Conservation (phyloP, 164 flowering plant genomes). For the Paratinospora sagittata region DNA sequence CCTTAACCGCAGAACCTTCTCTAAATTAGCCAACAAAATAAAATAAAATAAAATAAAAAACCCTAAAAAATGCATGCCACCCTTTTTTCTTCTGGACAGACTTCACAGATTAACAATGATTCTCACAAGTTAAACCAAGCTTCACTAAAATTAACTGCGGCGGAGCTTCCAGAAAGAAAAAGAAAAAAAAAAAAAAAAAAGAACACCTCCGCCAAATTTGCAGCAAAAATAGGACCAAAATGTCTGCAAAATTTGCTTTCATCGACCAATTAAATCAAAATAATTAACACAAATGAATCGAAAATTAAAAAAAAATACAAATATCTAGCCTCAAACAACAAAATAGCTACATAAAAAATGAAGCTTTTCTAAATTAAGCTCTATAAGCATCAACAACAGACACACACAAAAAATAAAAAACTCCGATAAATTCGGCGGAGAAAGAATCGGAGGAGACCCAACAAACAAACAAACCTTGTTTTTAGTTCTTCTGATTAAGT, state of each 20-base stretch:
- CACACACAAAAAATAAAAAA: background rate
- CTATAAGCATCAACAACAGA: conserved; percentile 1
- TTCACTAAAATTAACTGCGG: conserved; percentile 6
- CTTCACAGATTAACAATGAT: background rate
- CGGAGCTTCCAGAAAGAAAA: background rate
- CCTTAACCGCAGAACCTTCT: conserved; percentile 5
- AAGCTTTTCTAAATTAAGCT: background rate
- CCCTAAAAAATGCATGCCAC: background rate
- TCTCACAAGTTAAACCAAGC: background rate
- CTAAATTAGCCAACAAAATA: background rate
- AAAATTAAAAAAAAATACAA: background rate
- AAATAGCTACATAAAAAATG: background rate
- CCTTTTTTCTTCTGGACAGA: background rate
- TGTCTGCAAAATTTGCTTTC: background rate
- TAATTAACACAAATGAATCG: background rate
- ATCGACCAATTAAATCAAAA: background rate
- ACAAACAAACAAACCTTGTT: conserved; percentile 6
- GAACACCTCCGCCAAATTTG: background rate
- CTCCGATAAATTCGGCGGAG: conserved; percentile 4
- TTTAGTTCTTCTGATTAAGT: background rate
- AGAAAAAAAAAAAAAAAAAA: too few relatives aligned
- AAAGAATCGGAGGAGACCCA: conserved; percentile 2
- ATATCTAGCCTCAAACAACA: background rate
- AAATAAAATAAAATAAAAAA: too few relatives aligned
- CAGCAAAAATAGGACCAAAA: background rate